Base-by-base conservation (phyloP, 345 rosid species). In the Streptanthus diversifolius region DNA sequence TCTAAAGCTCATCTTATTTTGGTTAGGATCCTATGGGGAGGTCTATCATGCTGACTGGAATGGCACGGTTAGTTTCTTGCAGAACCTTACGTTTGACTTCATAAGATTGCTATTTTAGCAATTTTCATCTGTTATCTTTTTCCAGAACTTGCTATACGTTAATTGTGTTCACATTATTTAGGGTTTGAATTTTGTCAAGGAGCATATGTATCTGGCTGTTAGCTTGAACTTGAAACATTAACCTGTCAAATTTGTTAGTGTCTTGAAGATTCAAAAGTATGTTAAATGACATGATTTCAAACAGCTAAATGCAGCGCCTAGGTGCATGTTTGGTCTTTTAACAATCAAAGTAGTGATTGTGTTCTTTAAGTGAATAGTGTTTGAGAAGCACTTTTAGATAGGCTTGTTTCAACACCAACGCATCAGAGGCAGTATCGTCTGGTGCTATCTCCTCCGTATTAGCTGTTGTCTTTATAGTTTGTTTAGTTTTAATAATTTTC, bases 11-110 rank as follows among this genome's bases (percentile, higher is more conserved):
- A 10, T 45, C 21, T 67, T 35, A 53, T 66, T 53, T 44, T 79
- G 71, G 45, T 29, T 76, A 95, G 99, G 99, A 63, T 95, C 99
- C 53, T 95, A 95, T 78, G 99, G 99, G 60, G 99, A 95, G 86
- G 99, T 95, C 76, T 95, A 90, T 77, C 85, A 77, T 77, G 99
- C 99, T 73, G 99, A 95, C 68, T 90, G 97, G 97, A 85, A 92
- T 81, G 96, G 96, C 87, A 95, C 89, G 85, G 99, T 95, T 80
- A 82, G 96, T 81, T 81, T 72, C n/a, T 13, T 79, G 27, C 40
- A 49, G 63, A 45, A 44, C 72, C 48, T 74, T 65, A 25, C 17
- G 25, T 14, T 68, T 55, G 63, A 54, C 12, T 40, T 77, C 24
- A 40, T 41, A 39, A 71, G 41, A 77, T 55, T 53, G 48, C 21